Conservation (phyloP, 768 basidiomycete species). For the Phlebiopsis gigantea region DNA sequence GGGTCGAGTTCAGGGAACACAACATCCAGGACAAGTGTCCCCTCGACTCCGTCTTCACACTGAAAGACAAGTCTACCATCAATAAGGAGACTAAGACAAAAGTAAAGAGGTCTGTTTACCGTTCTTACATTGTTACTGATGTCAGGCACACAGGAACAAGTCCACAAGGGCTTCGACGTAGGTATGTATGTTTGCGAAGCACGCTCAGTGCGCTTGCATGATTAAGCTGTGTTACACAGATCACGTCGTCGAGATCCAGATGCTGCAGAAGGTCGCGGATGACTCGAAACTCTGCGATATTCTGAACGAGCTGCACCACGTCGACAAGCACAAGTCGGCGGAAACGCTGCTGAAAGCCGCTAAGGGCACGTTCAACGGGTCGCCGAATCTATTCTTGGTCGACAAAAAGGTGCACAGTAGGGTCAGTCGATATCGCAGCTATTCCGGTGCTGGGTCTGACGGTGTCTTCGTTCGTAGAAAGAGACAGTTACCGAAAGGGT, state of each 20-base stretch:
- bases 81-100: neutral
- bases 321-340: neutral
- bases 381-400: neutral
- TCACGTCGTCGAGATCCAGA: neutral
- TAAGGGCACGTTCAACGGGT: neutral
- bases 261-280: neutral
- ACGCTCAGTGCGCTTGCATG: neutral
- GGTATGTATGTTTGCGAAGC: neutral
- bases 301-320: neutral
- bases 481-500: neutral
- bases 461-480: neutral
- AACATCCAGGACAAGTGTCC: neutral
- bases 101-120: neutral
- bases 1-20: neutral
- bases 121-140: neutral
- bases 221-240: neutral
- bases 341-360: neutral
- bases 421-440: no score
- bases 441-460: neutral
- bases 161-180: neutral
- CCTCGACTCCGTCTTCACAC: neutral
- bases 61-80: neutral
- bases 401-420: neutral
- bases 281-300: neutral
- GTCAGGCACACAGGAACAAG: neutral